phyloP scores from a whole-genome alignment of 164 flowering plant species.

The Vitis cinerea region DNA sequence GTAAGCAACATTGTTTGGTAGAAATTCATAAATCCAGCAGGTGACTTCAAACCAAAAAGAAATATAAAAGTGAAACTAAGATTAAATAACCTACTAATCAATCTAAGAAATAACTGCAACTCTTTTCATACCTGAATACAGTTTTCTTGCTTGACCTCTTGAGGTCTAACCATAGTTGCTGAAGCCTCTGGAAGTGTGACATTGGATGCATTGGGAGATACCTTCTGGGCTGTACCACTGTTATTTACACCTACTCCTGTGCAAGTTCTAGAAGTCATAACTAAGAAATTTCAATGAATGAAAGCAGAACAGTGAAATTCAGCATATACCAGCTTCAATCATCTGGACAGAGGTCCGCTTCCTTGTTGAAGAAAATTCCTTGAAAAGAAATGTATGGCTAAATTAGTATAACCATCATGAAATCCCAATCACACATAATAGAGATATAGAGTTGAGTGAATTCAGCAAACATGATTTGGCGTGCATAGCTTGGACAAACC shows the following conservation, averaged over 20 bases:
- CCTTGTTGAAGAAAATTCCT: slow-evolving; percentile 5
- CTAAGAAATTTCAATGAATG: neutral
- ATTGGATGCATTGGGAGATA: neutral
- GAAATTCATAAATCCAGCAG: no score
- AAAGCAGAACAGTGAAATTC: neutral
- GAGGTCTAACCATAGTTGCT: neutral
- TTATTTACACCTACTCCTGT: neutral
- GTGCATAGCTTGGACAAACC: no score
- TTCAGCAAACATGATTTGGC: no score
- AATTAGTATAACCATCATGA: neutral
- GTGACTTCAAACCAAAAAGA: no score
- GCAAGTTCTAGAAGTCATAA: neutral
- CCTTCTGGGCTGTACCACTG: neutral
- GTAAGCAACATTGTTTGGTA: no score
- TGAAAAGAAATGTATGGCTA: neutral
- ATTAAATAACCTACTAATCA: no score
- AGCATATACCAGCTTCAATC: slow-evolving; percentile 6
- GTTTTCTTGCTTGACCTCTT: neutral
- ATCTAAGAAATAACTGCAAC: no score
- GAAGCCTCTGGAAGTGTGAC: neutral
- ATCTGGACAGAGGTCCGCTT: slow-evolving; percentile 1
- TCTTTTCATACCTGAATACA: slow-evolving; percentile 1
- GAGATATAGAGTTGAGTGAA: neutral
- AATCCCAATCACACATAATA: neutral
- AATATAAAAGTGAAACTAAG: no score